Evolutionary conservation across 176 grass and related monocot genomes (phyloP).

Genomic region (Dendrocalamus sinicus): DNA sequence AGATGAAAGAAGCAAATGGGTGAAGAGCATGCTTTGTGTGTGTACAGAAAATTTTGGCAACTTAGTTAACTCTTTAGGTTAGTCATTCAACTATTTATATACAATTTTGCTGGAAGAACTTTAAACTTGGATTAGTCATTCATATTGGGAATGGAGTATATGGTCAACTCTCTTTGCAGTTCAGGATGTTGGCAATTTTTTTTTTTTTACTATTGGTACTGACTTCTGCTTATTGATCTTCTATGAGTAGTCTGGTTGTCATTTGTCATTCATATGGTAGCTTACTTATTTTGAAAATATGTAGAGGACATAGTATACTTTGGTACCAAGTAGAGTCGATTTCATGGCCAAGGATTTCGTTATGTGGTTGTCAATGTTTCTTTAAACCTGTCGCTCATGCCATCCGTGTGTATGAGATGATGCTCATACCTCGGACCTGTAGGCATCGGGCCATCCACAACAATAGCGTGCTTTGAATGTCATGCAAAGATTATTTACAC

Average conservation of each 20-base stretch:
- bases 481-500: slow-evolving; percentile 24
- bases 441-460: not conserved
- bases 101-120: slow-evolving; percentile 18
- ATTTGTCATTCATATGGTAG: not conserved
- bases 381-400: not conserved
- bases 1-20: slow-evolving; percentile 34
- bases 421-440: not conserved
- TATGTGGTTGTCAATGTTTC: not conserved
- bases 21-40: slow-evolving; percentile 40
- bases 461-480: not conserved
- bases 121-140: slow-evolving; percentile 8
- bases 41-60: slow-evolving; percentile 52
- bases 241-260: not conserved
- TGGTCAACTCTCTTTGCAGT: not conserved
- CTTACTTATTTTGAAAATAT: not conserved
- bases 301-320: not conserved
- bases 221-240: not conserved
- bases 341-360: not conserved
- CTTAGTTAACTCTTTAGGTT: slow-evolving; percentile 43
- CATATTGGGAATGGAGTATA: slow-evolving; percentile 1
- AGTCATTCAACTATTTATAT: slow-evolving; percentile 45
- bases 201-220: not conserved
- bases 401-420: slow-evolving; percentile 12
- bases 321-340: not conserved
- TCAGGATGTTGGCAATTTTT: not conserved